Evolutionary conservation across 2,329 filamentous ascomycete species (phyloP), one percentile per base, ranked within the genome.

Genomic region (Talaromyces sp.): DNA sequence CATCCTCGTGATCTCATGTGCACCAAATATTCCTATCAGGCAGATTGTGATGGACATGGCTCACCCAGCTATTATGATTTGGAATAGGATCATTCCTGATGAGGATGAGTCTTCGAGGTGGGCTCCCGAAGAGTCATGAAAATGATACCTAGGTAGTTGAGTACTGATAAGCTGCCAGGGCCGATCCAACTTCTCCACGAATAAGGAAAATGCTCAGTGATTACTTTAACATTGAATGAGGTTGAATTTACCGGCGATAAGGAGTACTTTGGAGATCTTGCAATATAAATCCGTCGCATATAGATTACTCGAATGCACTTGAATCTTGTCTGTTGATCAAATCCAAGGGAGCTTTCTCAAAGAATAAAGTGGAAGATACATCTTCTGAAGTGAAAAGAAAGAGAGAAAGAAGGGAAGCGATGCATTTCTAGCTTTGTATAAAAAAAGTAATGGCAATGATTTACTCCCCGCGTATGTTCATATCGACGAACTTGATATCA

Each of bases 201-300:
- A 25, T 47, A 56, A 61, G 49, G n/a, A 62, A 49, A 25, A 22
- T 65, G 8, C 19, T 65, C 13, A 29, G 58, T 19, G 34, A 62
- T 34, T 22, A 56, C 43, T 58, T 58, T 40, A 36, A n/a, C n/a
- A n/a, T n/a, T n/a, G n/a, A n/a, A 65, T n/a, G 64, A 65, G 49
- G 17, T 65, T 5, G 59, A 63, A 31, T 63, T 63, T 49, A 5
- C 38, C 17, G 58, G 58, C 47, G 38, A 62, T 34, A 27, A n/a
- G 25, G 19, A 56, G 15, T 40, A 17, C 11, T 63, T 63, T 36
- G 38, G 64, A 22, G 19, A 58, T 15, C 58, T 63, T 65, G 38
- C 19, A 27, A 51, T 62, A 27, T 62, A 61, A 15, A 65, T 62
- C 77, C 85, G 49, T 92, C 92, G 77, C 79, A 92, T 43, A 89